Evolutionary conservation across 2,329 filamentous ascomycete species (phyloP), one percentile per base, ranked within the genome.

Genomic region (Alternaria gansuensis): DNA sequence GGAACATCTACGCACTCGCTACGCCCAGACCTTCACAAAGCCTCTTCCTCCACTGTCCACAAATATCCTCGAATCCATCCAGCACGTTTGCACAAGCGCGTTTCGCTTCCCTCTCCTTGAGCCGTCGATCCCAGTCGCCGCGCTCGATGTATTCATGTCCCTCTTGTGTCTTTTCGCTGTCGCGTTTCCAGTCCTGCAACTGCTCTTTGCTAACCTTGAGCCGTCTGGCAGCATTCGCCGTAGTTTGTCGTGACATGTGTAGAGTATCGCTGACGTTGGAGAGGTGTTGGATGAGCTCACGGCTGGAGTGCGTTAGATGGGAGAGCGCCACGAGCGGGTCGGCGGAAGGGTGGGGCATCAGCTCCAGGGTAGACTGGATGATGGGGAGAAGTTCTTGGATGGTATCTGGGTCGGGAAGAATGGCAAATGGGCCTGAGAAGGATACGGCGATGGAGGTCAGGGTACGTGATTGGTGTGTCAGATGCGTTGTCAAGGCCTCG

Each of bases 211-310:
- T 93, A 34, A 88, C 91, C 67, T 90, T 89, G 51, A 99, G 81
- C 43, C 92, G 86, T 54, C 95, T 84, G 2, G 90, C 88, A 2
- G 94, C 95, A 9, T 90, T 90, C 3, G 88, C 90, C 0, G 92
- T 95, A 1, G 91, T 90, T 78, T 98, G 94, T 11, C 92, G 88
- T 31, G 90, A 93, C 89, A 98, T 97, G 78, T 98, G 94, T 33
- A 99, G 83, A 3, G 92, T 93, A 75, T 99, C 95, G 6, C 91
- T 92, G 4, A 99, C 83, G 66, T 92, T 90, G 68, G 92, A 92
- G 45, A 99, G 85, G 6, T 92, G 91, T 70, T 92, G 86, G 8
- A 94, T 83, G 4, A 91, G 88, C 81, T 90, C 88, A 14, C 84
- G 84, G 14, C 92, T 86, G 14, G 87, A 85, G 23, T 87, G 72